phyloP scores from a whole-genome alignment of 108 stramenopile genomes.

The Skeletonema costatum region DNA sequence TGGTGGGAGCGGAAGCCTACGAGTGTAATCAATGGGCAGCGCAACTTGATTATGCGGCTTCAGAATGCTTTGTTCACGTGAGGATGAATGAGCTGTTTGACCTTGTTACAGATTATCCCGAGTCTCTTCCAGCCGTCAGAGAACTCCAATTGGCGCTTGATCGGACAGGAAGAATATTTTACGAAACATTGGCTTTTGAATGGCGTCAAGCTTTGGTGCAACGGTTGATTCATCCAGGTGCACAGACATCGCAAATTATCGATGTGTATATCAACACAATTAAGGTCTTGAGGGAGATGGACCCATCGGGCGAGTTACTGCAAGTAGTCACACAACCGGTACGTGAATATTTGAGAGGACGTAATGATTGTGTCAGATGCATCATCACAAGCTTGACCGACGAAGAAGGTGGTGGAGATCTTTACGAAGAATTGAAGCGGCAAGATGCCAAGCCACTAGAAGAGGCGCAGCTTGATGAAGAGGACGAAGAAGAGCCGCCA shows the following conservation, averaged over 20 bases:
- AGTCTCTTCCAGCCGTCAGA: constrained; percentile 70
- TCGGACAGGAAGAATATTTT: constrained; percentile 38
- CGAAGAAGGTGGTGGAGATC: constrained; percentile 85
- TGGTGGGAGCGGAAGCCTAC: constrained; percentile 44
- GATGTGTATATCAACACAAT: constrained; percentile 96
- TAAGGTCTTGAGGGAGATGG: constrained; percentile 82
- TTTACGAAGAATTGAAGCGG: constrained; percentile 93
- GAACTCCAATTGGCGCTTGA: constrained; percentile 71
- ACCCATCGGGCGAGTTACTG: constrained; percentile 87
- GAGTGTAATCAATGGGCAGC: constrained; percentile 45
- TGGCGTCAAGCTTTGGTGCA: constrained; percentile 60
- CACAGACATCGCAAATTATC: constrained; percentile 93
- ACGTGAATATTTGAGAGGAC: constrained; percentile 78
- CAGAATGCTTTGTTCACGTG: constrained; percentile 65
- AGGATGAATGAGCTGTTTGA: constrained; percentile 79
- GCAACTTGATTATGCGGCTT: constrained; percentile 48
- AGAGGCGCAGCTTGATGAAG: constrained; percentile 61
- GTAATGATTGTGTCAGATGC: constrained; percentile 93
- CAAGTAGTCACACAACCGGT: constrained; percentile 89
- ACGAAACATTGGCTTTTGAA: constrained; percentile 43
- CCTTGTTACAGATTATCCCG: constrained; percentile 82
- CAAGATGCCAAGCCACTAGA: constrained; percentile 86
- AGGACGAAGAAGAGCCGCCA: constrained; percentile 77
- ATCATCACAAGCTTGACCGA: constrained; percentile 97
- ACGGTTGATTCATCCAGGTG: constrained; percentile 95